phyloP scores from a whole-genome alignment of 306 rosid species.

The Cucumis cinereus region DNA sequence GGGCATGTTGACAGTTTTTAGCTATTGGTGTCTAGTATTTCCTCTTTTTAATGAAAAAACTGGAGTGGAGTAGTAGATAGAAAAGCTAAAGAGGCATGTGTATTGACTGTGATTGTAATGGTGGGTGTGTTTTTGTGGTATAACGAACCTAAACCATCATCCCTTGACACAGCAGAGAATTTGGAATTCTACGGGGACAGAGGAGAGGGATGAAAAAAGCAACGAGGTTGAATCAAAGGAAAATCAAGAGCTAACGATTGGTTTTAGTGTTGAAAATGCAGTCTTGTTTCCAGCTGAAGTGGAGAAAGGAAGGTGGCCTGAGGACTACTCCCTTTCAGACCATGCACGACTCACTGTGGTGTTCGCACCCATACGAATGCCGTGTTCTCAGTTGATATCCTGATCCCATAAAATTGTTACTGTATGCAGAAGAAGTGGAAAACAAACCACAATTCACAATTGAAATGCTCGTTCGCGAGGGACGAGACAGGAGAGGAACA shows the following conservation, averaged over 20 bases:
- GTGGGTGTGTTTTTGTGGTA: neutral
- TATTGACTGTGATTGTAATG: neutral
- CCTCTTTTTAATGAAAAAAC: neutral
- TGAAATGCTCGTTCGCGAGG: neutral
- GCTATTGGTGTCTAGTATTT: neutral
- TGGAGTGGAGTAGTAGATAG: neutral
- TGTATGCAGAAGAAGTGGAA: conserved; percentile 2
- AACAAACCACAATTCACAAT: neutral
- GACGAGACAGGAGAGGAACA: neutral
- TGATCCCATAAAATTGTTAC: neutral
- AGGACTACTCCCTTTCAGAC: conserved; percentile 79
- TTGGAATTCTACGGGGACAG: conserved; percentile 48
- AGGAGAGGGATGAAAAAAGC: conserved; percentile 29
- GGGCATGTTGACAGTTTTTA: neutral
- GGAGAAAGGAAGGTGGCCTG: conserved; percentile 93
- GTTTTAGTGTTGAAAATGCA: conserved; percentile 73
- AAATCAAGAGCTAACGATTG: conserved; percentile 45
- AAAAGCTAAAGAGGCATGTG: neutral
- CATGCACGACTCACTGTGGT: conserved; percentile 89
- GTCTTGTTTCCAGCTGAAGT: conserved; percentile 82
- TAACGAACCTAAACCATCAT: neutral
- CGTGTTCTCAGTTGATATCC: conserved; percentile 44
- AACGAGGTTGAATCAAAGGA: conserved; percentile 21
- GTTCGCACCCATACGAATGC: conserved; percentile 75
- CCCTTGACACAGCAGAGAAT: conserved; percentile 52